Conservation (phyloP, 768 basidiomycete species). For the Fomitopsis serialis region DNA sequence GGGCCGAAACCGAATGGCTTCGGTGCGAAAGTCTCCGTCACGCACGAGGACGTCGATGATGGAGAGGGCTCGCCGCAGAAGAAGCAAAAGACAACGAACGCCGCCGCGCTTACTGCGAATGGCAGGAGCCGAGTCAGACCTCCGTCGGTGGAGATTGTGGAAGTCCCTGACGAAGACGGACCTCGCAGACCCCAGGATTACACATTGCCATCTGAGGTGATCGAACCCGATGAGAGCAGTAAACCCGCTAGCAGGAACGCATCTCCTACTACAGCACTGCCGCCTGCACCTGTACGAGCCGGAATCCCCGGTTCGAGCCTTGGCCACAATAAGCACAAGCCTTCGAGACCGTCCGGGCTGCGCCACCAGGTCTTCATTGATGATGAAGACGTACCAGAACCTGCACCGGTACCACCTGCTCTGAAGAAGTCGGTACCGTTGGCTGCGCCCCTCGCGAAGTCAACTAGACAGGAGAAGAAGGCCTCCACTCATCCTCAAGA, state of each 20-base stretch:
- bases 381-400: too few relatives aligned
- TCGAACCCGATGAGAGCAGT: constrained; percentile 30
- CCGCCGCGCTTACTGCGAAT: constrained; percentile 1
- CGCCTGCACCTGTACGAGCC: constrained; percentile 3
- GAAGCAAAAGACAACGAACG: constrained; percentile 38
- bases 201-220: constrained; percentile 32
- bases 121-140: not conserved
- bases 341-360: not conserved
- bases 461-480: too few relatives aligned
- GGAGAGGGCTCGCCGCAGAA: constrained; percentile 35
- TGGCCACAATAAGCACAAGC: not conserved
- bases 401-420: constrained; percentile 1
- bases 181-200: constrained; percentile 15
- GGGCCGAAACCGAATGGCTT: constrained; percentile 4
- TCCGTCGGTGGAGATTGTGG: constrained; percentile 19
- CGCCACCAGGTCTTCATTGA: too few relatives aligned
- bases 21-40: constrained; percentile 4
- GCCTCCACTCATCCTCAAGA: constrained; percentile 11
- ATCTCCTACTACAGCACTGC: constrained; percentile 9
- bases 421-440: not conserved
- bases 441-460: too few relatives aligned
- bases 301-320: not conserved
- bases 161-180: constrained; percentile 30
- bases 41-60: constrained; percentile 34
- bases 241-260: constrained; percentile 8